Conservation (phyloP, 352 stramenopile species). For the Phytophthora tentaculata region DNA sequence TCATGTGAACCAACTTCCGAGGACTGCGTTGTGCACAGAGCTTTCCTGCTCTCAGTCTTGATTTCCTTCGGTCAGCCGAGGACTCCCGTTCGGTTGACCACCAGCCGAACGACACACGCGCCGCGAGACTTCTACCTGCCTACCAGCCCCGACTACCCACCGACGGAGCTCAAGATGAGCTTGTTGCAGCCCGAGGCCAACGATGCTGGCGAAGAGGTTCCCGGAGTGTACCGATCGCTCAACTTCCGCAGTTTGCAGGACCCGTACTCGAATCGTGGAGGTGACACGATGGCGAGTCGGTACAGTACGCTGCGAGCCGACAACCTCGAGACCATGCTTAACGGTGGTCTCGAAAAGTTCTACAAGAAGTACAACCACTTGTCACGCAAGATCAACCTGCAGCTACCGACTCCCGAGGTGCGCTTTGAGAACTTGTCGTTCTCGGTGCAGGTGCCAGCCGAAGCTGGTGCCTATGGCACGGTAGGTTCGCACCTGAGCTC, state of each 20-base stretch:
- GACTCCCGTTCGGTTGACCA: neutral
- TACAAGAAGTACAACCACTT: conserved; percentile 87
- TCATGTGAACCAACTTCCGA: no score
- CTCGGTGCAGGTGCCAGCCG: conserved; percentile 55
- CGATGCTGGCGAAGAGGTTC: conserved; percentile 44
- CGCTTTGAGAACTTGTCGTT: conserved; percentile 83
- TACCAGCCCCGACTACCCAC: neutral
- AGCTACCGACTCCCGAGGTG: conserved; percentile 51
- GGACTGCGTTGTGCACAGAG: neutral
- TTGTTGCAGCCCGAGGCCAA: conserved; percentile 45
- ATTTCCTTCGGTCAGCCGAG: neutral
- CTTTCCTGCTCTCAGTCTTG: neutral
- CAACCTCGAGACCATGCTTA: conserved; percentile 70
- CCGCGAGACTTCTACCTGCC: neutral
- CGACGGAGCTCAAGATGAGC: conserved; percentile 2
- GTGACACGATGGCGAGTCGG: conserved; percentile 35
- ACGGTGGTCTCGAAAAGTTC: conserved; percentile 73
- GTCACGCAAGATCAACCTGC: conserved; percentile 67
- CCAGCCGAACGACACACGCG: neutral
- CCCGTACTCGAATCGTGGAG: conserved; percentile 57
- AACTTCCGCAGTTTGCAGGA: conserved; percentile 80
- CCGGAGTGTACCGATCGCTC: conserved; percentile 64
- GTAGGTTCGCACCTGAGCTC: conserved; percentile 59
- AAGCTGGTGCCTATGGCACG: conserved; percentile 50
- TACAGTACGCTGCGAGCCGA: conserved; percentile 61